Conservation (phyloP, 495 filamentous ascomycete genomes). For the Aspergillus panamensis region DNA sequence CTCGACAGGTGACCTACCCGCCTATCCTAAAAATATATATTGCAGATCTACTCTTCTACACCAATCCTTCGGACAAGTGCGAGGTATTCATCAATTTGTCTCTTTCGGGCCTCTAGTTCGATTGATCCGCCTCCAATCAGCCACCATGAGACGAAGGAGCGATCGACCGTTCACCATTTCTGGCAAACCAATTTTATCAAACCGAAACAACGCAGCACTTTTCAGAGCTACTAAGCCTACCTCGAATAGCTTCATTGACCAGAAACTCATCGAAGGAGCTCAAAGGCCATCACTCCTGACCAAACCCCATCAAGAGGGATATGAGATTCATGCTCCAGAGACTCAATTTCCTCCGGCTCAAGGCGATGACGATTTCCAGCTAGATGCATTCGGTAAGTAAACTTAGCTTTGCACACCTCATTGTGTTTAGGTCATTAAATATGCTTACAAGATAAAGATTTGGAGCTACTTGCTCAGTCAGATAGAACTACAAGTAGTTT, state of each 20-base stretch:
- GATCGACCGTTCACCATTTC: neutral
- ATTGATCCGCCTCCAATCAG: neutral
- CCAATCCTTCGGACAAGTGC: too few relatives aligned
- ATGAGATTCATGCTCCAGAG: neutral
- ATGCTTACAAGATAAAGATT: conserved; percentile 25
- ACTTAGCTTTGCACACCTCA: neutral
- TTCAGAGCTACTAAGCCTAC: neutral
- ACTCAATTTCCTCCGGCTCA: conserved; percentile 1
- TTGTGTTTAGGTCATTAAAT: neutral
- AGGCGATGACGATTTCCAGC: conserved; percentile 26
- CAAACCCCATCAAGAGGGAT: conserved; percentile 3
- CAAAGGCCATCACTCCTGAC: conserved; percentile 15
- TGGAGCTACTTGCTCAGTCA: conserved; percentile 40
- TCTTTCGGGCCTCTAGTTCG: neutral
- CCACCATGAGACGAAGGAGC: conserved; percentile 4
- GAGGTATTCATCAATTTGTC: too few relatives aligned
- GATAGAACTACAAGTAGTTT: conserved; percentile 6
- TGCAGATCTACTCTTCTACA: too few relatives aligned
- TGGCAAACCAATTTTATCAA: neutral
- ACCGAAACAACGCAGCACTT: neutral
- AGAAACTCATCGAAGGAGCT: conserved; percentile 30
- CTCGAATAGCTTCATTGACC: conserved; percentile 22
- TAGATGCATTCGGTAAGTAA: conserved; percentile 52
- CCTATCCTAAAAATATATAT: neutral
- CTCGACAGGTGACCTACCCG: conserved; percentile 6